phyloP scores from a whole-genome alignment of 768 basidiomycete genomes.

The Lentinula sp. region DNA sequence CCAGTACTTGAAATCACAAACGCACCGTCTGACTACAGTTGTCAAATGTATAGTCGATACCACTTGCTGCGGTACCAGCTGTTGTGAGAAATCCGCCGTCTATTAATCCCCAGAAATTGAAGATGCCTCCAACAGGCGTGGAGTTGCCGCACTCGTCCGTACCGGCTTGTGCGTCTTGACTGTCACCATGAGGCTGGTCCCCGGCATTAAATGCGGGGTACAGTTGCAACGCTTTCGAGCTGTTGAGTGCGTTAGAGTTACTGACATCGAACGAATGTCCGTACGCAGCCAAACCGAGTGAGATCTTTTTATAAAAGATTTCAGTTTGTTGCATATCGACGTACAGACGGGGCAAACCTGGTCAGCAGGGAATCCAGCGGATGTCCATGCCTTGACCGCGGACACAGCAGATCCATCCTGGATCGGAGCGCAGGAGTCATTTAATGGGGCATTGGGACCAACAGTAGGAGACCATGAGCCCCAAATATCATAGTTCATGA shows the following conservation, averaged over 20 bases:
- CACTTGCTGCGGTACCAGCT: constrained; percentile 37
- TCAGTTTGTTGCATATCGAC: not conserved
- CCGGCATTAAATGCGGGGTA: constrained; percentile 46
- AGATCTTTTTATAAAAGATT: constrained; percentile 34
- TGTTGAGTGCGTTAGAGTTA: constrained; percentile 25
- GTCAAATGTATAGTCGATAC: constrained; percentile 56
- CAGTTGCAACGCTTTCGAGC: constrained; percentile 25
- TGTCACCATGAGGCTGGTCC: constrained; percentile 26
- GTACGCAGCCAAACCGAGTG: constrained; percentile 78
- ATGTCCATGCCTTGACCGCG: constrained; percentile 66
- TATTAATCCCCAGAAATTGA: constrained; percentile 59
- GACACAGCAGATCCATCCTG: constrained; percentile 69
- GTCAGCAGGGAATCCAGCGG: constrained; percentile 65
- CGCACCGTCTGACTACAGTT: constrained; percentile 70
- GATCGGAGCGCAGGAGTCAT: constrained; percentile 59
- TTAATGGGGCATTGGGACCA: constrained; percentile 83
- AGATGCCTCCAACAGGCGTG: constrained; percentile 32
- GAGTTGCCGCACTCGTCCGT: constrained; percentile 46
- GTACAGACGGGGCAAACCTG: constrained; percentile 18
- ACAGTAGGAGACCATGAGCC: constrained; percentile 45
- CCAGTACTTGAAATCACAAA: not conserved
- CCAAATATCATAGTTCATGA: constrained; percentile 57
- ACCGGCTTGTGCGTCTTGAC: constrained; percentile 9
- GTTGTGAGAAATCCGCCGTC: constrained; percentile 43
- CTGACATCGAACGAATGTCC: constrained; percentile 65